phyloP scores from a whole-genome alignment of 176 grass and related monocot genomes.

The Lolium perenne region DNA sequence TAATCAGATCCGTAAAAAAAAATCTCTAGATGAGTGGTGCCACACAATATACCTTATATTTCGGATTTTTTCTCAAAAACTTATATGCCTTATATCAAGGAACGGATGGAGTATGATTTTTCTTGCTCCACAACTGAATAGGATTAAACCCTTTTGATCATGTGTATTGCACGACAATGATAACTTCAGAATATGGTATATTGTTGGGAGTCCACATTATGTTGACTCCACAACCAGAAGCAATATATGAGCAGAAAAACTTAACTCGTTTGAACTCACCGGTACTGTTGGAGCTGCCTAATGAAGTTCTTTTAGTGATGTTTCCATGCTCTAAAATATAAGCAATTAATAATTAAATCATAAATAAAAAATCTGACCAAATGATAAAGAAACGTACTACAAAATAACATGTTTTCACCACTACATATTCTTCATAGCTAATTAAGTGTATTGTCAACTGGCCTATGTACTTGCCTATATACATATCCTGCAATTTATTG shows the following conservation, averaged over 20 bases:
- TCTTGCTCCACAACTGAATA: background rate
- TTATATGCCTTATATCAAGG: too few relatives aligned
- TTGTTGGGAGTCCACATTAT: background rate
- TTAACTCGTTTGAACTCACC: background rate
- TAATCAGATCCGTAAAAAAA: too few relatives aligned
- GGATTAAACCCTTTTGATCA: slow-evolving; percentile 15
- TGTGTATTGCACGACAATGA: background rate
- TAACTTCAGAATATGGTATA: slow-evolving; percentile 21
- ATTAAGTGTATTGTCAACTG: background rate
- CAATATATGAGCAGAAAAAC: background rate
- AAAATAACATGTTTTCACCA: background rate
- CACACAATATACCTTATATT: too few relatives aligned
- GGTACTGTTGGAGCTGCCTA: slow-evolving; percentile 34
- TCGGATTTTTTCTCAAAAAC: too few relatives aligned
- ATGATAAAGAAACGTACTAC: background rate
- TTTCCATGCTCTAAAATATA: slow-evolving; percentile 13
- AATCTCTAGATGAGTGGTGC: too few relatives aligned
- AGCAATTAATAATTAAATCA: background rate
- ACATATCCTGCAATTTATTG: slow-evolving; percentile 9
- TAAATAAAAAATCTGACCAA: background rate
- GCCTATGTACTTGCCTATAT: background rate
- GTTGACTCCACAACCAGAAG: slow-evolving; percentile 25
- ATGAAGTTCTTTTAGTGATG: slow-evolving; percentile 1
- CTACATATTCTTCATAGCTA: background rate
- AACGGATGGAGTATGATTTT: background rate